Base-by-base conservation (phyloP, 179 eudicot species). In the Dionaea muscipula region DNA sequence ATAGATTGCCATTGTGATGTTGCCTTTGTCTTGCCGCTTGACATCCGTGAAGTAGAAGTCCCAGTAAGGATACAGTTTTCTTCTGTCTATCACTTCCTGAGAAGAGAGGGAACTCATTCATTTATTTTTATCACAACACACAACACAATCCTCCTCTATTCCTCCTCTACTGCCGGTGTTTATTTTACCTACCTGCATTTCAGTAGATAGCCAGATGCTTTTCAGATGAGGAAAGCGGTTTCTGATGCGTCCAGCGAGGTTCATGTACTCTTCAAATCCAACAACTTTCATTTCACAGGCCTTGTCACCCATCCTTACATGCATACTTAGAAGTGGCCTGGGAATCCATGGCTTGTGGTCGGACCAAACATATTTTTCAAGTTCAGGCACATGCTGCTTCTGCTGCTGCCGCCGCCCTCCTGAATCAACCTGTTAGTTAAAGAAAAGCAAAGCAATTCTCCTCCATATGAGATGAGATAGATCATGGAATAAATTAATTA, bases 221-320 rank as follows among this genome's bases (percentile, higher is more conserved):
- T 69, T 63, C 14, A 91, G 73, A 55, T 84, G 59, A 1, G 98
- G 98, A 53, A 91, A 91, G 18, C 51, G 78, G 25, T 47, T 73
- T 17, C 98, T 59, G 15, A 91, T 65, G 45, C 82, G 79, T 12
- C 72, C 45, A 0, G 95, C 98, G 6, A 82, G 81, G 37, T 25
- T 64, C 94, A 86, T 86, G 76, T 86, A 91, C 22, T 84, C 83
- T 13, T 76, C 71, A 57, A 91, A 91, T 57, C 80, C 78, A 12
- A 86, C 87, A 2, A 91, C 79, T 63, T 80, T 79, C 98, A 91
- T 91, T 68, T 91, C 98, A 37, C 91, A 77, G 3, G 94, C 95
- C 65, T 91, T 91, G 69, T 86, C 98, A 33, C 98, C 98, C 98
- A 91, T 91, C 25, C 98, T 63, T 3, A 86, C 98, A 33, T 91